Evolutionary conservation across 306 rosid species (phyloP).

Genomic region (Purshia tridentata): DNA sequence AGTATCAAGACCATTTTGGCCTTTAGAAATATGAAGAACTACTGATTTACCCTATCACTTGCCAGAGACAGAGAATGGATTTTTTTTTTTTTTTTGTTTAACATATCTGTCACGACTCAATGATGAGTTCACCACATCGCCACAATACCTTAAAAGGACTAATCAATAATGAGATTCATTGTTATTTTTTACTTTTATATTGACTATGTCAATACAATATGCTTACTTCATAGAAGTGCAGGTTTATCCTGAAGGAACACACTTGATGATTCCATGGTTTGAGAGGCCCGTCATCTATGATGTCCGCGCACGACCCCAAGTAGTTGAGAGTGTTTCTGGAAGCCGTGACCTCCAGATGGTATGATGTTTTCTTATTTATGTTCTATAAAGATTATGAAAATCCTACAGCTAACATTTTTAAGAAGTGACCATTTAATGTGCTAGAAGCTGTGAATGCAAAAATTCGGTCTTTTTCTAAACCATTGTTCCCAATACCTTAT

Average conservation of each 20-base stretch:
- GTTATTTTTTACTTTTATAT: background rate
- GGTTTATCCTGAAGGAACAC: constrained; percentile 96
- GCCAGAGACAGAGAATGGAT: background rate
- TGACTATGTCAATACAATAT: background rate
- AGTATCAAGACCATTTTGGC: background rate
- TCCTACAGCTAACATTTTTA: background rate
- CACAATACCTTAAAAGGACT: background rate
- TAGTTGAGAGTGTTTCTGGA: constrained; percentile 69
- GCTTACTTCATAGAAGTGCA: constrained; percentile 32
- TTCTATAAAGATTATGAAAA: background rate
- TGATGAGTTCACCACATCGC: background rate
- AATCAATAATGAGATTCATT: background rate
- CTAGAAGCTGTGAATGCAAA: background rate
- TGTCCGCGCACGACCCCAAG: constrained; percentile 77
- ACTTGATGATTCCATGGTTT: constrained; percentile 76
- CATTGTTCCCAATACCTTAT: background rate
- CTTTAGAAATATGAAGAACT: background rate
- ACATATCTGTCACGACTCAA: background rate
- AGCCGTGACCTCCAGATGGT: constrained; percentile 92
- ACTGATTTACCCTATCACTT: background rate
- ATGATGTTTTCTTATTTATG: constrained; percentile 9
- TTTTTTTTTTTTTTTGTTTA: background rate
- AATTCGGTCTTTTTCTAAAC: background rate
- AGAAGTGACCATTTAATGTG: background rate
- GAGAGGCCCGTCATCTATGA: constrained; percentile 87